Evolutionary conservation across 331 rosid genomes (phyloP), one percentile per base, ranked within the genome.

Genomic region (Acacia concinna): DNA sequence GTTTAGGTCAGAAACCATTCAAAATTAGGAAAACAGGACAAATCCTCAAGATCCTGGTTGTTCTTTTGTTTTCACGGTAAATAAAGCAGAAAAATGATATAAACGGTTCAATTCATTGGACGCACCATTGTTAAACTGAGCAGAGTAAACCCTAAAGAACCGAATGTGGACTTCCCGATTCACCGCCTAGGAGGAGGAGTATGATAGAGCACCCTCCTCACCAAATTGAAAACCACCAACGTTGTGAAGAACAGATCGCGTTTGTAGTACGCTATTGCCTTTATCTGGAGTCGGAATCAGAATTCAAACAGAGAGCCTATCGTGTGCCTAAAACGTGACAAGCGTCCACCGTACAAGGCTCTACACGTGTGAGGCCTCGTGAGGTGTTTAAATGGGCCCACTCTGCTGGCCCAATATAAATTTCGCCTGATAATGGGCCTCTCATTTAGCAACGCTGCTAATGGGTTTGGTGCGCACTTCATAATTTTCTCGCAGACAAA

Each of bases 41-140:
- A 60, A 12, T n/a, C 43, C 31, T 37, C 5, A 5, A 15, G 10
- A 77, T 30, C 74, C 31, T 37, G 20, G 9, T 40, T 8, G 38
- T 68, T 23, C 31, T 20, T 13, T 11, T 34, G 27, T 15, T 15
- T 35, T 35, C 21, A 17, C 3, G 12, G 54, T 46, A 57, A 43
- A 18, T 47, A 40, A 7, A 46, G 64, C 76, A n/a, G 35, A 21
- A 51, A 51, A 51, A 49, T 23, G 25, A 52, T 52, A 52, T 20
- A 8, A 52, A 52, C 0, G 14, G 14, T 40, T 13, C 31, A 15
- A n/a, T 32, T 51, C 13, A 51, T 12, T n/a, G 63, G 52, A 68
- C 31, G 47, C 81, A 86, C 89, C 89, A 86, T 80, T 34, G 76
- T 56, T 52, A 49, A 28, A 25, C n/a, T 49, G 82, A 34, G 83